Conservation (phyloP, 768 basidiomycete species). For the Dentipellis fragilis region DNA sequence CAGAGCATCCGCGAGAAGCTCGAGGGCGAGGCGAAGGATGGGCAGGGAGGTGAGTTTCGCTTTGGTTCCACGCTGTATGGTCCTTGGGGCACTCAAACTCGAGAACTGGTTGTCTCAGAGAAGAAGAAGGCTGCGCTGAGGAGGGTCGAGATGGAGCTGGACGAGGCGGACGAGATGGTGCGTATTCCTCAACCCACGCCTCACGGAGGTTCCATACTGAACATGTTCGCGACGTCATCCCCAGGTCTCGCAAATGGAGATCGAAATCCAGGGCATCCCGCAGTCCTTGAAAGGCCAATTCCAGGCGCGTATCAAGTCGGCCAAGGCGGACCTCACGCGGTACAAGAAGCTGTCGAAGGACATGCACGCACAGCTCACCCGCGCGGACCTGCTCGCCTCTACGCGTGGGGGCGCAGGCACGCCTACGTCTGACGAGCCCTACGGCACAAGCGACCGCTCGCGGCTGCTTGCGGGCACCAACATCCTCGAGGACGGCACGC, state of each 20-base stretch:
- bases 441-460: constrained; percentile 58
- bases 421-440: constrained; percentile 76
- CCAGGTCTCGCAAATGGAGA: constrained; percentile 98
- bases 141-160: constrained; percentile 88
- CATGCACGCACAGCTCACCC: constrained; percentile 54
- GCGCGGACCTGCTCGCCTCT: constrained; percentile 60
- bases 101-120: constrained; percentile 36
- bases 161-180: constrained; percentile 98
- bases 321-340: constrained; percentile 65
- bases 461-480: constrained; percentile 72
- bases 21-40: constrained; percentile 54
- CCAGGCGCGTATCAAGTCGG: constrained; percentile 59
- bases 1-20: constrained; percentile 69
- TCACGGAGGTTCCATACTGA: not conserved
- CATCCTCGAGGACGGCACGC: constrained; percentile 73
- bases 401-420: constrained; percentile 15
- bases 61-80: not conserved
- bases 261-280: constrained; percentile 93
- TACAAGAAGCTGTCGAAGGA: constrained; percentile 81
- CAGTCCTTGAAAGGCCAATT: constrained; percentile 74
- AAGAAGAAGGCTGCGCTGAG: constrained; percentile 72
- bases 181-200: constrained; percentile 16
- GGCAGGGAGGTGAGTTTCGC: constrained; percentile 51
- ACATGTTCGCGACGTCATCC: no score
- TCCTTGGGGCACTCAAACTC: not conserved